Evolutionary conservation across 345 rosid species (phyloP), one percentile per base, ranked within the genome.

Genomic region (Ceriops decandra): DNA sequence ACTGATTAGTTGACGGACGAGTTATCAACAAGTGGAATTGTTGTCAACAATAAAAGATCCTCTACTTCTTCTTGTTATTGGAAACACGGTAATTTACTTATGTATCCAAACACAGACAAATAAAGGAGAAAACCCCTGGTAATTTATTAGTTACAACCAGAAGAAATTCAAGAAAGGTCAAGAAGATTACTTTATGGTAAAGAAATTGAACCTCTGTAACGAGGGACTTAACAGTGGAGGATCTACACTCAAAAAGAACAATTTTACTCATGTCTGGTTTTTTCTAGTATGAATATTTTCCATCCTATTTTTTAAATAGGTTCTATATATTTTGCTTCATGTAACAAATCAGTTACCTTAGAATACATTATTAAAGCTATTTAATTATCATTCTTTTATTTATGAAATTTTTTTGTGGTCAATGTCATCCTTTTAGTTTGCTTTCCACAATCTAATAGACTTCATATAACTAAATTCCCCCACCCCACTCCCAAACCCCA

Each of bases 1-100:
- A 83, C 76, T 82, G 80, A 80, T 80, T 85, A 75, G 75, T 68
- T 74, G 79, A 51, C 17, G 19, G 22, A 54, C 38, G 49, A 30
- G 52, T 59, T 62, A 59, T 66, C 62, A 72, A 82, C 70, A 31
- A 42, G 17, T 42, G 15, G 49, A 42, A 42, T 60, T 11, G 21
- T 30, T 57, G 32, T 35, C 42, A 61, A 42, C 46, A 62, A 66
- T 66, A 80, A 72, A 72, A 72, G 21, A 63, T 57, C 36, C 56
- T 72, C 20, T 52, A 35, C 56, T 60, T 59, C 17, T 47, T 56
- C 47, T 62, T 66, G 58, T 64, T 57, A 7, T 62, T 58, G 3
- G 62, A 60, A 27, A 63, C 16, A 22, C 28, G 57, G 56, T 49
- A 38, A 61, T 38, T 68, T 53, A 69, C 2, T 38, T 52, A 11